Percentiles rank a stretch among this genome's conserved stretches.
phyloP scores from a whole-genome alignment of 2,329 filamentous ascomycete genomes.

The Calonectria hongkongensis region DNA sequence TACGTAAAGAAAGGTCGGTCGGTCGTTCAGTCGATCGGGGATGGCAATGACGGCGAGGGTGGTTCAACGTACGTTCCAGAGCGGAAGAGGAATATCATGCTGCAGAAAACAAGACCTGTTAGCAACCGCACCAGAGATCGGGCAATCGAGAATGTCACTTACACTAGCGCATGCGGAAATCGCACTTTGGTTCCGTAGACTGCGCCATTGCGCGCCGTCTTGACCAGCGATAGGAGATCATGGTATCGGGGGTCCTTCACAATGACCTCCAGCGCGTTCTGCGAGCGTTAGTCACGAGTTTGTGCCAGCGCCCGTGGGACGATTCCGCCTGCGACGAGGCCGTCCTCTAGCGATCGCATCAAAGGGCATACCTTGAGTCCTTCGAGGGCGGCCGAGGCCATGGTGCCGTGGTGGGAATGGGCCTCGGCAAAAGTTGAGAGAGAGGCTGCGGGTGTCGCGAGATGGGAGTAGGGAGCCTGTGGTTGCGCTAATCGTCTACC shows the following conservation, averaged over 20 bases:
- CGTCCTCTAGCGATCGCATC: slow-evolving; percentile 10
- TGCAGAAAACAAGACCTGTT: slow-evolving; percentile 58
- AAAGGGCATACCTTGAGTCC: slow-evolving; percentile 54
- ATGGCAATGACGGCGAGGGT: slow-evolving; percentile 18
- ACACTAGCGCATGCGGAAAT: slow-evolving; percentile 96
- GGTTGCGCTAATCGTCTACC: slow-evolving; percentile 28
- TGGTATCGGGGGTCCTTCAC: slow-evolving; percentile 90
- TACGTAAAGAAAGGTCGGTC: background rate
- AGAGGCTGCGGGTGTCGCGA: slow-evolving; percentile 23
- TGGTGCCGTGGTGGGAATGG: slow-evolving; percentile 43
- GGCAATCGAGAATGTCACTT: slow-evolving; percentile 51
- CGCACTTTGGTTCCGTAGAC: slow-evolving; percentile 98
- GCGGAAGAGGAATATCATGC: slow-evolving; percentile 98
- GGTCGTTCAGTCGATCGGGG: slow-evolving; percentile 12
- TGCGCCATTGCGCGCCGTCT: slow-evolving; percentile 95
- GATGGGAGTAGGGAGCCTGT: slow-evolving; percentile 21
- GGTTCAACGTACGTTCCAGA: slow-evolving; percentile 82
- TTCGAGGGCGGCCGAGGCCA: slow-evolving; percentile 55
- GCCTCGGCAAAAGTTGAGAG: slow-evolving; percentile 47
- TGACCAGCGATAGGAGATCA: slow-evolving; percentile 88
- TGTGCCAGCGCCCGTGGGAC: background rate
- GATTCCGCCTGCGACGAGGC: background rate
- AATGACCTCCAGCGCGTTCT: slow-evolving; percentile 84
- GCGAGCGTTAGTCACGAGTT: slow-evolving; percentile 23
- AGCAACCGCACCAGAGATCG: slow-evolving; percentile 39